Evolutionary conservation across 2,329 filamentous ascomycete genomes (phyloP).

Genomic region (Gaeumannomyces tritici): DNA sequence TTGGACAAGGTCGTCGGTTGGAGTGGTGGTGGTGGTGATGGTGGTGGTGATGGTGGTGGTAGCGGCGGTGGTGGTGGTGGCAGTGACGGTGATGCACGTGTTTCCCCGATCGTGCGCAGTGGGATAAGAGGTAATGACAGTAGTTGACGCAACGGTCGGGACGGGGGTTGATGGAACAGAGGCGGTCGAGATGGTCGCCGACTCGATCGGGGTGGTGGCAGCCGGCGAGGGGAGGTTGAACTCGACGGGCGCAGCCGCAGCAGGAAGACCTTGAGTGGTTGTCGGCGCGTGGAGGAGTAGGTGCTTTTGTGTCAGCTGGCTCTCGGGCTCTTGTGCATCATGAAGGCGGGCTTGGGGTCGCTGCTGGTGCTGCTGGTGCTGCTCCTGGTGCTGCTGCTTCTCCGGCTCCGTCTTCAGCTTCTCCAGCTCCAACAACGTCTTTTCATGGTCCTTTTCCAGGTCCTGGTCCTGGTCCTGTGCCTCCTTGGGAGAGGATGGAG

Average conservation of each 20-base stretch:
- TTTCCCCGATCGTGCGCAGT: too few species aligned
- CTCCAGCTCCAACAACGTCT: slow-evolving; percentile 2
- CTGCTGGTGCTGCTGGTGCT: slow-evolving; percentile 7
- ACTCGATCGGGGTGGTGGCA: neutral
- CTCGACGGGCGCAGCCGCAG: too few species aligned
- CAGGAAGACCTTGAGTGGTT: too few species aligned
- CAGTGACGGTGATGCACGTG: too few species aligned
- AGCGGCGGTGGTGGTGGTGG: slow-evolving; percentile 6
- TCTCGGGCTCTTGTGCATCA: neutral
- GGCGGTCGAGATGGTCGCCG: neutral
- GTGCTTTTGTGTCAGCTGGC: too few species aligned
- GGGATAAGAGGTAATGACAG: too few species aligned
- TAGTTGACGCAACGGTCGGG: too few species aligned
- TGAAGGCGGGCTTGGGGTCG: slow-evolving; percentile 3
- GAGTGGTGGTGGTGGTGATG: neutral
- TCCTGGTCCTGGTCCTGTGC: slow-evolving; percentile 6
- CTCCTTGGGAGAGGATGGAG: neutral
- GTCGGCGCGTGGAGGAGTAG: slow-evolving; percentile 1
- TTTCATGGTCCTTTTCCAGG: slow-evolving; percentile 5
- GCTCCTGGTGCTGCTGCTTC: slow-evolving; percentile 5
- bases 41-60: neutral
- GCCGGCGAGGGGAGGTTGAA: neutral
- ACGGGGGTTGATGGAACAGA: neutral
- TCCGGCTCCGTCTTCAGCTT: slow-evolving; percentile 6
- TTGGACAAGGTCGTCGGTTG: neutral